These are phyloP conservation scores for Schwanniomyces sp. DNA, from an alignment of 805 yeast species.

Conservation along the genomic window DNA sequence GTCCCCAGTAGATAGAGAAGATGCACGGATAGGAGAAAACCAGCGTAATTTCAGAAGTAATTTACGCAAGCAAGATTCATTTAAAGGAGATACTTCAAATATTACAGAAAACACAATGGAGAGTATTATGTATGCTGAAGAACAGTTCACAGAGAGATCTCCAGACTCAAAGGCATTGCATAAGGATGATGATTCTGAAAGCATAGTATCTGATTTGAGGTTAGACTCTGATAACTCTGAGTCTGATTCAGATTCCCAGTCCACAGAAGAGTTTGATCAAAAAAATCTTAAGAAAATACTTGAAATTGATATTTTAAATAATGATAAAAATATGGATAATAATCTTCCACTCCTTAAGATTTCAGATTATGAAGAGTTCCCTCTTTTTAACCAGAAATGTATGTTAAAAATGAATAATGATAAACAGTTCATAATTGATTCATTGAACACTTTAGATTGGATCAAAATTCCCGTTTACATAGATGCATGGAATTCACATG, in stretches of 20 bases:
- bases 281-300: constrained; percentile 12
- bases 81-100: constrained; percentile 42
- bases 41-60: constrained; percentile 26
- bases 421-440: constrained; percentile 43
- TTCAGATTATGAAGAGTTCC: constrained; percentile 18
- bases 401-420: constrained; percentile 35
- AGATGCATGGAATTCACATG: constrained; percentile 79
- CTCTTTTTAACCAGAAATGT: constrained; percentile 25
- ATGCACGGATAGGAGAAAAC: constrained; percentile 30
- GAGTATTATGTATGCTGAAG: constrained; percentile 36
- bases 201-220: constrained; percentile 9
- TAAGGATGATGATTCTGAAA: constrained; percentile 14
- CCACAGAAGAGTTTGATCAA: not conserved
- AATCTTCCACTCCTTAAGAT: constrained; percentile 15
- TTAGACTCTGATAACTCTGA: constrained; percentile 10
- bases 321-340: constrained; percentile 19
- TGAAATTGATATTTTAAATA: constrained; percentile 19
- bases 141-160: constrained; percentile 17
- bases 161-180: constrained; percentile 8
- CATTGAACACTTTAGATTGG: constrained; percentile 71
- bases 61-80: constrained; percentile 30
- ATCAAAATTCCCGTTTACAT: constrained; percentile 72
- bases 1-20: constrained; percentile 26
- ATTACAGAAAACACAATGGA: constrained; percentile 37
- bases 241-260: constrained; percentile 9